A percentile compares a stretch with the other conserved stretches of the same genome.
These are phyloP conservation scores for Tricholoma matsutake DNA, from an alignment of 768 basidiomycete genomes.

Conservation along the genomic window DNA sequence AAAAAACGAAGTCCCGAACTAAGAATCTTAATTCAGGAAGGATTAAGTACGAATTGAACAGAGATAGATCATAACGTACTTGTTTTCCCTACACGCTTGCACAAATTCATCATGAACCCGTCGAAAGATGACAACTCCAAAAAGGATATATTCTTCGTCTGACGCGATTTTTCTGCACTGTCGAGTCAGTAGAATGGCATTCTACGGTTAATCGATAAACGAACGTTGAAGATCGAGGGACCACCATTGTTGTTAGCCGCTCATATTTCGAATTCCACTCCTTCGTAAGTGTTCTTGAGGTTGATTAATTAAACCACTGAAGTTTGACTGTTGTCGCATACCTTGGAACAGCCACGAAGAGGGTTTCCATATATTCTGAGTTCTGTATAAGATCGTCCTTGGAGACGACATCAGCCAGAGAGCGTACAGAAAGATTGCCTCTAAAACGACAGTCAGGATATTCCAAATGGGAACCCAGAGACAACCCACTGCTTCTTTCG, in stretches of 20 bases:
- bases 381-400: slow-evolving; percentile 80
- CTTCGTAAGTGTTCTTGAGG: slow-evolving; percentile 66
- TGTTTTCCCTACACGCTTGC: slow-evolving; percentile 93
- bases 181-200: slow-evolving; percentile 9
- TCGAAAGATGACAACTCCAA: slow-evolving; percentile 84
- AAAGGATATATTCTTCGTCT: slow-evolving; percentile 89
- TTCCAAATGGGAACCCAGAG: neutral
- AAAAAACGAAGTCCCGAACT: slow-evolving; percentile 90
- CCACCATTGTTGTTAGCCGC: slow-evolving; percentile 82
- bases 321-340: slow-evolving; percentile 34
- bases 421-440: slow-evolving; percentile 91
- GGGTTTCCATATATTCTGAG: slow-evolving; percentile 91
- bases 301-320: slow-evolving; percentile 22
- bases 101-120: slow-evolving; percentile 89
- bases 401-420: slow-evolving; percentile 80
- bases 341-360: slow-evolving; percentile 94
- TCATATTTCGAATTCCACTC: slow-evolving; percentile 93
- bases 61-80: slow-evolving; percentile 46
- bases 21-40: slow-evolving; percentile 62
- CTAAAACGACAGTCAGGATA: slow-evolving; percentile 37
- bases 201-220: slow-evolving; percentile 2
- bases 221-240: slow-evolving; percentile 86
- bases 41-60: slow-evolving; percentile 1
- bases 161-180: slow-evolving; percentile 60
- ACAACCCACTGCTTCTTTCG: slow-evolving; percentile 66